Percentiles rank a stretch among this genome's conserved stretches.
Conservation (phyloP, 441 rosid genomes). For the Pelargonium citronellum region DNA sequence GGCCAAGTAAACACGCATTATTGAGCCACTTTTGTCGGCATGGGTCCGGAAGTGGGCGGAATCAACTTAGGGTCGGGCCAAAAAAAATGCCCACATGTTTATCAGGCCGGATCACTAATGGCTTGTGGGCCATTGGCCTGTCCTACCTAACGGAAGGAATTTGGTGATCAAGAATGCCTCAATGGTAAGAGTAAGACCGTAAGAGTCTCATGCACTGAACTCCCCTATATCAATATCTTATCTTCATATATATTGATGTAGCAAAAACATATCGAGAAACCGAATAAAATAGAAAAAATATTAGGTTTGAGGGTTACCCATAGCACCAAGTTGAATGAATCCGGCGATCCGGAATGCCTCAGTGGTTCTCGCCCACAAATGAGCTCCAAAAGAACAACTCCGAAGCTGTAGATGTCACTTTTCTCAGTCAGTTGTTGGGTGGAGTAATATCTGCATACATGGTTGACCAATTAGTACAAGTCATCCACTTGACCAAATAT, state of each 20-base stretch:
- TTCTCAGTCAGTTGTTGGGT: conserved; percentile 87
- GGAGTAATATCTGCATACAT: conserved; percentile 59
- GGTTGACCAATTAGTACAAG: neutral
- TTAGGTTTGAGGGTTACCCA: conserved; percentile 42
- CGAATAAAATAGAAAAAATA: no score
- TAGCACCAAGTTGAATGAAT: conserved; percentile 87
- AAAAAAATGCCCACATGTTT: no score
- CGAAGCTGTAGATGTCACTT: conserved; percentile 89
- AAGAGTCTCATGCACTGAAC: no score
- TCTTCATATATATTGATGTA: neutral
- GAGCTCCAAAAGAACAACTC: conserved; percentile 86
- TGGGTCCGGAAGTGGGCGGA: no score
- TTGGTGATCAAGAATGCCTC: no score
- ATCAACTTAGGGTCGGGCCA: no score
- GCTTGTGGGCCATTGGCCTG: no score
- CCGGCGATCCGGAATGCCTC: conserved; percentile 71
- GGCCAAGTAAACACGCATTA: no score
- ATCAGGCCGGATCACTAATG: no score
- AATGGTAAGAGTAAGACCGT: no score
- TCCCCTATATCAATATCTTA: neutral
- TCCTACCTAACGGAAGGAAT: no score
- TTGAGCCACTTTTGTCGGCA: no score
- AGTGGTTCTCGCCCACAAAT: conserved; percentile 88
- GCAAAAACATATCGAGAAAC: neutral
- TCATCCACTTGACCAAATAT: neutral